Evolutionary conservation across 768 basidiomycete species (phyloP).

Genomic region (Hericium erinaceus): DNA sequence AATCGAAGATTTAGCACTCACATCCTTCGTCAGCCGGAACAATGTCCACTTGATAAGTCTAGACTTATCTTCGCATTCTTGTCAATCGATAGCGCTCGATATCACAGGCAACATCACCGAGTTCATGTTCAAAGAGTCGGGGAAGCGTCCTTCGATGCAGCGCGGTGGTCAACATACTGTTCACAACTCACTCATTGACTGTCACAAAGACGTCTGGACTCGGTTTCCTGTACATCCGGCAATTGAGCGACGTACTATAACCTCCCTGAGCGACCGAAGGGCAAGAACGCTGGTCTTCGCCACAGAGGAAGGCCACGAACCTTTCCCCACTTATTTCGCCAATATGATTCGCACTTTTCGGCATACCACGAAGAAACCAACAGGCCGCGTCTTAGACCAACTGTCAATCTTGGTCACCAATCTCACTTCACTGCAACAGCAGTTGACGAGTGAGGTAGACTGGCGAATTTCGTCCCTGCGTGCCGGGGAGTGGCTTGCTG

Average conservation of each 20-base stretch:
- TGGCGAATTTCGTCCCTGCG: conserved; percentile 28
- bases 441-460: background rate
- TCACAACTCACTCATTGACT: conserved; percentile 46
- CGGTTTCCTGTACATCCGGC: conserved; percentile 51
- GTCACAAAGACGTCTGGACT: conserved; percentile 50
- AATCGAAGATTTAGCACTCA: conserved; percentile 23
- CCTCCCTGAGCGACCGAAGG: conserved; percentile 23
- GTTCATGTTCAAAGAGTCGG: conserved; percentile 40
- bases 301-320: conserved; percentile 26
- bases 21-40: conserved; percentile 35
- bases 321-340: conserved; percentile 33
- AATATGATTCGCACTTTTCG: conserved; percentile 41
- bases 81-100: conserved; percentile 35
- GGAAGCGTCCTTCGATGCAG: conserved; percentile 12
- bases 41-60: conserved; percentile 36
- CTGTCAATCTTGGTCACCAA: conserved; percentile 10
- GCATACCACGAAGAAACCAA: conserved; percentile 41
- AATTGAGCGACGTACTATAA: conserved; percentile 36
- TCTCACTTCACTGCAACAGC: no score
- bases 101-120: conserved; percentile 50
- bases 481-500: conserved; percentile 54
- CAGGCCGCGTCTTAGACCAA: conserved; percentile 31
- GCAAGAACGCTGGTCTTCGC: conserved; percentile 34
- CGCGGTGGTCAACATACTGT: conserved; percentile 17
- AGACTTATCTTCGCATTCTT: conserved; percentile 22